A percentile compares a stretch with the other conserved stretches of the same genome.
phyloP scores from a whole-genome alignment of 306 rosid species.

The Gastrolobium villosum region DNA sequence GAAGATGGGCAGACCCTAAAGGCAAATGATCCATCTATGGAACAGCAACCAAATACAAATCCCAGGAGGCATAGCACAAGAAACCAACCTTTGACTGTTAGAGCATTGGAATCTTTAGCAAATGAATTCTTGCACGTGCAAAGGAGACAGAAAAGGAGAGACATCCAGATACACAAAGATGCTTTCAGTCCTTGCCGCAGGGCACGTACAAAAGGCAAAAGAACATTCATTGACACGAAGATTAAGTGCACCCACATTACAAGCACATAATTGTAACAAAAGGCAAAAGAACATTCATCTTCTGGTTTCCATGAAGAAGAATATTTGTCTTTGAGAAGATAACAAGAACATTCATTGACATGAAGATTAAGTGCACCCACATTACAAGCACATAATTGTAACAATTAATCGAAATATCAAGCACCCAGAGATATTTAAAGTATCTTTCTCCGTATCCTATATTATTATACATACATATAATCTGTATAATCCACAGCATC shows the following conservation, averaged over 20 bases:
- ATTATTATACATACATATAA: conserved; percentile 22
- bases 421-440: conserved; percentile 43
- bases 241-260: conserved; percentile 47
- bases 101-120: conserved; percentile 75
- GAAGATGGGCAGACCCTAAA: conserved; percentile 40
- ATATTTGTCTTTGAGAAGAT: too few species aligned
- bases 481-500: conserved; percentile 40
- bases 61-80: conserved; percentile 65
- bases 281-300: too few species aligned
- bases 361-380: too few species aligned
- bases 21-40: conserved; percentile 24
- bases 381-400: too few species aligned
- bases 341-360: too few species aligned
- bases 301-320: too few species aligned
- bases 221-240: too few species aligned
- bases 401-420: conserved; percentile 47
- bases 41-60: too few species aligned
- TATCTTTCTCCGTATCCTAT: conserved; percentile 44
- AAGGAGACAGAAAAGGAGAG: conserved; percentile 53
- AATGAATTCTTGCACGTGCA: conserved; percentile 62
- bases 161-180: conserved; percentile 43
- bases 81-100: conserved; percentile 71
- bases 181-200: conserved; percentile 56
- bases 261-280: too few species aligned
- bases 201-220: conserved; percentile 61